Percentiles rank a stretch among this genome's conserved stretches.
Evolutionary conservation across 2,329 filamentous ascomycete species (phyloP).

Genomic region (Stachybotrys chartarum): DNA sequence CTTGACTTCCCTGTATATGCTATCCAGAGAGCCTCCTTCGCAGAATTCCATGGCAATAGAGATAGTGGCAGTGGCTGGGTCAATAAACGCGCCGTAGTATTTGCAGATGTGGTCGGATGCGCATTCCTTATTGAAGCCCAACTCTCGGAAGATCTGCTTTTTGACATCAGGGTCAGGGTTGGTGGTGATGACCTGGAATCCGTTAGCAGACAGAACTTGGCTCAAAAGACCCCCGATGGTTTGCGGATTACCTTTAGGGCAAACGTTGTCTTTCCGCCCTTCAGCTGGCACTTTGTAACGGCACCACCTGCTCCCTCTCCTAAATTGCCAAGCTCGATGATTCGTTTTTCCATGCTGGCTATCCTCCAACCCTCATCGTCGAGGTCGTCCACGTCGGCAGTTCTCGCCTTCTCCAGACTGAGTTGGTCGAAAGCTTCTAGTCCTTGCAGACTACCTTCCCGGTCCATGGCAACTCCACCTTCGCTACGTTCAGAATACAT

Average conservation of each 20-base stretch:
- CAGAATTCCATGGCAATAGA: slow-evolving; percentile 99
- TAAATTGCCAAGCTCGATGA: slow-evolving; percentile 79
- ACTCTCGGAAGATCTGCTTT: slow-evolving; percentile 93
- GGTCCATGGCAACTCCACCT: slow-evolving; percentile 68
- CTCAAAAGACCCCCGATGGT: slow-evolving; percentile 3
- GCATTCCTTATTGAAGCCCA: slow-evolving; percentile 97
- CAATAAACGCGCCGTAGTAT: slow-evolving; percentile 96
- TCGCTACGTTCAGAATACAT: slow-evolving; percentile 77
- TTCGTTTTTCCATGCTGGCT: slow-evolving; percentile 80
- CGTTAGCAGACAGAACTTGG: slow-evolving; percentile 4
- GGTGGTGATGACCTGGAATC: slow-evolving; percentile 83
- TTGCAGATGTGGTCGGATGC: slow-evolving; percentile 93
- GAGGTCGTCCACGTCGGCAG: slow-evolving; percentile 85
- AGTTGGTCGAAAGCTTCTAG: slow-evolving; percentile 74
- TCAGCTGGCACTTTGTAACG: slow-evolving; percentile 83
- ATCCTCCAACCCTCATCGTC: slow-evolving; percentile 95
- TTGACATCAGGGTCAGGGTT: slow-evolving; percentile 97
- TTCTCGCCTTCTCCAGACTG: slow-evolving; percentile 72
- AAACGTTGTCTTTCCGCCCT: slow-evolving; percentile 89
- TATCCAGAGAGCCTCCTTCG: slow-evolving; percentile 91
- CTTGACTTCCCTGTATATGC: slow-evolving; percentile 96
- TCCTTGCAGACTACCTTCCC: slow-evolving; percentile 72
- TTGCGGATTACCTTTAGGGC: slow-evolving; percentile 69
- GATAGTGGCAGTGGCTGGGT: slow-evolving; percentile 92
- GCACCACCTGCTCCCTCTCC: slow-evolving; percentile 95